Conservation (phyloP, 768 basidiomycete species). For the Phylloporus scabripes region DNA sequence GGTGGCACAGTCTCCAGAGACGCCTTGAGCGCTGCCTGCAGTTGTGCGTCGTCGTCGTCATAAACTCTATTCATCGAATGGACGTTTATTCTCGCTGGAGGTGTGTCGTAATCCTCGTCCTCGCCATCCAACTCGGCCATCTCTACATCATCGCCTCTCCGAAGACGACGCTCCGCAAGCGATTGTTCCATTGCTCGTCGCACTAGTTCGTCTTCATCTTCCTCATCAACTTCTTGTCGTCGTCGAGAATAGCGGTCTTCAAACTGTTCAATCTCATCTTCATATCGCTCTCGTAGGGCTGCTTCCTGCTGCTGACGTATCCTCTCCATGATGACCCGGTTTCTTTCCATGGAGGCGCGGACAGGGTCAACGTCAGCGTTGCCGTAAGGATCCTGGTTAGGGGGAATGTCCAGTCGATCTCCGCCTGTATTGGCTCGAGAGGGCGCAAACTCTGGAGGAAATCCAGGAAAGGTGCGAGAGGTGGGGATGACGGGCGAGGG, state of each 20-base stretch:
- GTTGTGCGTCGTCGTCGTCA: slow-evolving; percentile 82
- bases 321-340: slow-evolving; percentile 52
- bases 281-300: slow-evolving; percentile 57
- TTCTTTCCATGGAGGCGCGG: slow-evolving; percentile 62
- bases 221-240: slow-evolving; percentile 13
- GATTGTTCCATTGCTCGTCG: slow-evolving; percentile 38
- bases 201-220: slow-evolving; percentile 54
- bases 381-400: slow-evolving; percentile 27
- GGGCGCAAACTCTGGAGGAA: slow-evolving; percentile 9
- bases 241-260: slow-evolving; percentile 9
- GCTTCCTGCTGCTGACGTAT: slow-evolving; percentile 64
- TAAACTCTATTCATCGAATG: slow-evolving; percentile 43
- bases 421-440: slow-evolving; percentile 14
- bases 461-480: slow-evolving; percentile 25
- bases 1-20: slow-evolving; percentile 64
- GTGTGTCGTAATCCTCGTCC: slow-evolving; percentile 10
- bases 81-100: neutral
- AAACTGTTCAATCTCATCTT: slow-evolving; percentile 33
- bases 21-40: slow-evolving; percentile 84
- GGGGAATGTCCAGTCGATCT: slow-evolving; percentile 18
- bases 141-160: slow-evolving; percentile 17
- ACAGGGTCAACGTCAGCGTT: slow-evolving; percentile 46
- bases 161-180: slow-evolving; percentile 15
- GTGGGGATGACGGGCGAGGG: slow-evolving; percentile 23
- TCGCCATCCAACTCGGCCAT: slow-evolving; percentile 22